Base-by-base conservation (phyloP, 768 basidiomycete genomes). In the Neoboletus brunneissimus region DNA sequence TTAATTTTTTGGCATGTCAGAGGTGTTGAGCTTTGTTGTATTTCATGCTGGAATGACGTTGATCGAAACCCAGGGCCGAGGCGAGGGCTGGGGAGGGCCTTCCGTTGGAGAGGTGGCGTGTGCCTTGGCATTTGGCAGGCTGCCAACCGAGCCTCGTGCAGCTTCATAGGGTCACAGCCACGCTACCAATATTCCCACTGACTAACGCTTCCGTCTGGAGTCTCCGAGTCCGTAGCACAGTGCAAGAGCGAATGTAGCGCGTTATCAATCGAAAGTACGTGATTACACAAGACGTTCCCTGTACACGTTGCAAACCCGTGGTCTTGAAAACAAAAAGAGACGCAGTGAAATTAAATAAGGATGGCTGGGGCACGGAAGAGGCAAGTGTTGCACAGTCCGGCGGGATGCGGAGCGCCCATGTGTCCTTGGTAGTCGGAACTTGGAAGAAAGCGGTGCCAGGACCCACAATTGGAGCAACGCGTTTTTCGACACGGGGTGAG, bases 141-240 rank as follows among this genome's bases (percentile, higher is more conserved):
- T 55, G 51, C 68, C 60, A 62, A 48, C 37, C 27, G 42, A n/a
- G 56, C 61, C 61, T 57, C 65, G 37, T 65, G 65, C 8, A 11
- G 16, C 20, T 62, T 65, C 52, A 50, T 70, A 70, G 59, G 59
- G 22, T 51, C 43, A 68, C 63, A 59, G 67, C 67, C 67, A 62
- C 65, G n/a, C 18, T 41, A 27, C 57, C 51, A 23, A 32, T 16
- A n/a, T 12, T 12, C 27, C 27, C 12, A 16, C 43, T 11, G 22
- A 49, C 38, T 46, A 25, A 51, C 45, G 15, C 37, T 25, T 31
- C 32, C 58, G 48, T n/a, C n/a, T 46, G 23, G 48, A 22, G 27
- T 10, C 32, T 43, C 9, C n/a, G n/a, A n/a, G n/a, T n/a, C n/a
- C 43, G 7, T 20, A 20, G 20, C 10, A 20, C 16, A 4, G 18